Evolutionary conservation across 2,329 filamentous ascomycete genomes (phyloP), one percentile per base, ranked within the genome.

Genomic region (Cadophora sp.): DNA sequence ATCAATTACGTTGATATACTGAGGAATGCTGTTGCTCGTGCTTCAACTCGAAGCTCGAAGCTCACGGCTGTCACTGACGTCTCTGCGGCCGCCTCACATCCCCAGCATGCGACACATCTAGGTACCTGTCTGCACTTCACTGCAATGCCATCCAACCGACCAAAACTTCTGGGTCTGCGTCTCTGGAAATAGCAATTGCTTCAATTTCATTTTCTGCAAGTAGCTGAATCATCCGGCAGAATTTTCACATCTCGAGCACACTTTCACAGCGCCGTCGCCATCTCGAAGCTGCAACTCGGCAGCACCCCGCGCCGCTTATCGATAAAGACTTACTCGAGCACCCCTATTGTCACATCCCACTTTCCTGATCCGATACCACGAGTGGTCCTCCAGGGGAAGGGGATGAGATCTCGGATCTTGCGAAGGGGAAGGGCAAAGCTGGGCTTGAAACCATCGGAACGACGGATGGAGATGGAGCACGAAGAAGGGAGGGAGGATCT

Each of bases 301-400:
- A 30, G n/a, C 30, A 30, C 53, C 27, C 33, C 53, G 27, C 27
- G 51, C 53, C 27, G 33, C 33, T 56, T 56, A 56, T 56, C 53
- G 53, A 56, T 56, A 56, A 56, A 39, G 53, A 33, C 11, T n/a
- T 50, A 36, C n/a, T n/a, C n/a, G n/a, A n/a, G n/a, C n/a, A n/a
- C 27, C 51, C 53, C 53, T 56, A 55, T 55, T 36, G 39, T 9
- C 20, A 18, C 53, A 36, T 56, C 50, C 50, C 24, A 53, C 50
- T 53, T 53, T 53, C 50, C 50, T 4, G 24, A 53, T 53, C 33
- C 24, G 50, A 53, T 33, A 33, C 13, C 24, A 53, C 24, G n/a
- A n/a, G n/a, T n/a, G n/a, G n/a, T 33, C 50, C 27, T 39, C 36
- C 27, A 30, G 27, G 27, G 27, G 50, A 22, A 16, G 50, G 27